These are phyloP conservation scores for Ligustrum vulgare DNA, from an alignment of 257 asterid genomes.

Conservation along the genomic window DNA sequence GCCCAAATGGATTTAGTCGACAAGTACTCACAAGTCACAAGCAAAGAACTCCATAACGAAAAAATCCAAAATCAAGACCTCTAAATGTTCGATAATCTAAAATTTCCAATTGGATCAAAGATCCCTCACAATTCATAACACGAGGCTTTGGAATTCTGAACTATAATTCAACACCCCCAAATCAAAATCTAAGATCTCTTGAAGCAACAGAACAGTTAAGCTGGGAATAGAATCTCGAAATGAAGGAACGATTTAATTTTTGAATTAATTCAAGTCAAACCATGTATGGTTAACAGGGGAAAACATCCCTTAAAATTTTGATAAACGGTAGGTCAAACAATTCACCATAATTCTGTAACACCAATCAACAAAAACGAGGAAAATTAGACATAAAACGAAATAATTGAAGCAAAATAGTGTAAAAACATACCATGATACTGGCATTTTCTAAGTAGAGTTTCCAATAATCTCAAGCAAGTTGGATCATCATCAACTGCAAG, in stretches of 20 bases:
- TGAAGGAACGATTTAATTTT: not conserved
- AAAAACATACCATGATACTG: slow-evolving; percentile 61
- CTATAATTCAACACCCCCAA: not conserved
- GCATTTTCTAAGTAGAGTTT: slow-evolving; percentile 70
- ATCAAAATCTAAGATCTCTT: not conserved
- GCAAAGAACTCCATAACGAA: not conserved
- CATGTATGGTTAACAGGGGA: slow-evolving; percentile 4
- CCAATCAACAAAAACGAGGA: slow-evolving; percentile 14
- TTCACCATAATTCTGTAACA: not conserved
- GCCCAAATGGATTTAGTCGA: not conserved
- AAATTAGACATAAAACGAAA: slow-evolving; percentile 3
- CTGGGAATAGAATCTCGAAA: not conserved
- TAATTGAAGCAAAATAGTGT: slow-evolving; percentile 5
- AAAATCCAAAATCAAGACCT: not conserved
- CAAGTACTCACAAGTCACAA: not conserved
- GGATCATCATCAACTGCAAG: slow-evolving; percentile 93
- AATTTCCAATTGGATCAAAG: not conserved
- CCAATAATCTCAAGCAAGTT: slow-evolving; percentile 69
- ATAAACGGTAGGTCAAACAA: not conserved
- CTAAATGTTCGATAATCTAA: not conserved
- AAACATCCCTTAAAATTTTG: not conserved
- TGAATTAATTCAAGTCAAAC: slow-evolving; percentile 18
- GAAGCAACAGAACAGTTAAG: not conserved
- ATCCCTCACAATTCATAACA: not conserved
- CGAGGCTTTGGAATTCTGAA: not conserved